Conservation (phyloP, 805 yeast species). For the Kluyveromyces siamensis region DNA sequence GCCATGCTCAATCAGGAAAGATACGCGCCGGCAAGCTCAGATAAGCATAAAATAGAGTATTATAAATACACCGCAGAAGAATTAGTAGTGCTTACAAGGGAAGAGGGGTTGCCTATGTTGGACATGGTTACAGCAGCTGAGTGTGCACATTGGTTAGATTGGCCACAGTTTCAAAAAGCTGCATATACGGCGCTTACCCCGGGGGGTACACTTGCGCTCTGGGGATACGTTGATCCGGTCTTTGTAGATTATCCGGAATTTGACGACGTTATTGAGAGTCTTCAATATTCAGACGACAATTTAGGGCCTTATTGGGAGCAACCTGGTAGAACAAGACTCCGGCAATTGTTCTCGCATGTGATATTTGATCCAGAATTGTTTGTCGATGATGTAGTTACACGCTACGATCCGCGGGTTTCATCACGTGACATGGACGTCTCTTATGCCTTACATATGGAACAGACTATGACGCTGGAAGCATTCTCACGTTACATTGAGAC, state of each 20-base stretch:
- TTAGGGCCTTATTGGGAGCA: slow-evolving; percentile 74
- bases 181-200: slow-evolving; percentile 42
- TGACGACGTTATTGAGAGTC: slow-evolving; percentile 43
- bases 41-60: not conserved
- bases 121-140: slow-evolving; percentile 76
- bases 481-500: slow-evolving; percentile 52
- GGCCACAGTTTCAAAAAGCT: slow-evolving; percentile 41
- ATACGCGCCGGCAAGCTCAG: not conserved
- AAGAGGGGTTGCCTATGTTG: slow-evolving; percentile 11
- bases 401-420: slow-evolving; percentile 6
- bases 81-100: slow-evolving; percentile 25
- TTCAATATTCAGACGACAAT: slow-evolving; percentile 38
- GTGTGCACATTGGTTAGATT: slow-evolving; percentile 80
- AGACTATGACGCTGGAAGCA: slow-evolving; percentile 35
- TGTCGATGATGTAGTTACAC: slow-evolving; percentile 9
- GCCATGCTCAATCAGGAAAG: slow-evolving; percentile 22
- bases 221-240: slow-evolving; percentile 73
- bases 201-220: slow-evolving; percentile 62
- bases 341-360: slow-evolving; percentile 28
- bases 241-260: slow-evolving; percentile 45
- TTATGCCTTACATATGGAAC: slow-evolving; percentile 27
- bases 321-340: slow-evolving; percentile 60
- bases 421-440: slow-evolving; percentile 2
- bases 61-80: slow-evolving; percentile 14
- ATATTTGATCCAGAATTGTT: slow-evolving; percentile 4